Evolutionary conservation across 768 basidiomycete species (phyloP).

Genomic region (Lentinula boryana): DNA sequence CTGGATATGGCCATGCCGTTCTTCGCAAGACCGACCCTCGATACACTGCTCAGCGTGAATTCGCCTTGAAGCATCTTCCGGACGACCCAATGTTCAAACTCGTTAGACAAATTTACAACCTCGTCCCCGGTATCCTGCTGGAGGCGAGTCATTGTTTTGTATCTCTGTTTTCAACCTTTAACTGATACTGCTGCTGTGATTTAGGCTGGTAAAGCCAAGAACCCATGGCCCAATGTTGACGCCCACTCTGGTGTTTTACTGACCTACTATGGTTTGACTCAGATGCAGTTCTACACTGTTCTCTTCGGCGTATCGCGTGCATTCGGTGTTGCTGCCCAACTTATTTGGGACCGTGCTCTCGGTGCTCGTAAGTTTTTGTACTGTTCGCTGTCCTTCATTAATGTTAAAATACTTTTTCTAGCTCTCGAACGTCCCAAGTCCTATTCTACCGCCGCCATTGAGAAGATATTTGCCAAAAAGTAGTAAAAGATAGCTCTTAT

Average conservation of each 20-base stretch:
- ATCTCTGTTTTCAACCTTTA: not conserved
- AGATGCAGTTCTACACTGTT: conserved; percentile 97
- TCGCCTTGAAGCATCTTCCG: conserved; percentile 80
- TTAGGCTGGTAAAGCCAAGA: conserved; percentile 87
- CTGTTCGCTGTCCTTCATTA: not conserved
- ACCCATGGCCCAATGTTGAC: conserved; percentile 96
- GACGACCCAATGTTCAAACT: conserved; percentile 91
- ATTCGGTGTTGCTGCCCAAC: conserved; percentile 82
- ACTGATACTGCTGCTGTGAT: conserved; percentile 4
- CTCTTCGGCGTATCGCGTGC: conserved; percentile 96
- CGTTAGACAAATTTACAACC: conserved; percentile 80
- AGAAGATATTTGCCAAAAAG: conserved; percentile 71
- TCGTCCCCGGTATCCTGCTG: conserved; percentile 87
- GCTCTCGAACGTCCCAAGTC: conserved; percentile 91
- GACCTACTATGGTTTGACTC: conserved; percentile 77
- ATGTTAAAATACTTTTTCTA: conserved; percentile 16
- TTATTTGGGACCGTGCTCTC: conserved; percentile 91
- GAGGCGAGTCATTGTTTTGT: conserved; percentile 42
- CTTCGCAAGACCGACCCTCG: conserved; percentile 90
- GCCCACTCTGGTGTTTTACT: conserved; percentile 91
- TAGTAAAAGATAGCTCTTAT: not conserved
- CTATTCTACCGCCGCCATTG: conserved; percentile 75
- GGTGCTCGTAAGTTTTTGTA: conserved; percentile 66
- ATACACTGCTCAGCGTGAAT: conserved; percentile 86
- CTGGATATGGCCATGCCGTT: conserved; percentile 87